Evolutionary conservation across 495 filamentous ascomycete species (phyloP).

Genomic region (Aspergillus biplanus): DNA sequence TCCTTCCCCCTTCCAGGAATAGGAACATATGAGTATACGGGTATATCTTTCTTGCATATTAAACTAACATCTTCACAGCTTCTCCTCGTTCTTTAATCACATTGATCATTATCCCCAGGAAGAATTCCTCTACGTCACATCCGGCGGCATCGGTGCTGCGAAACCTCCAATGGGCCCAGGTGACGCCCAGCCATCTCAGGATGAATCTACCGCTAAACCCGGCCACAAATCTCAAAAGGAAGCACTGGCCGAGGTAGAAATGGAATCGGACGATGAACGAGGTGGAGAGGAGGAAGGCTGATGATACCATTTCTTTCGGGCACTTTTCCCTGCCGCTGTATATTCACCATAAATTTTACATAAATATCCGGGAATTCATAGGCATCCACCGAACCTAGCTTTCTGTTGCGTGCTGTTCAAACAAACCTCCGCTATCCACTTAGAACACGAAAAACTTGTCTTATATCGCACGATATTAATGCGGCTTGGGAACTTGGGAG

Average conservation of each 20-base stretch:
- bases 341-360: too few species aligned
- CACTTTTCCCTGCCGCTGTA: background rate
- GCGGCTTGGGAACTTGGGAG: too few species aligned
- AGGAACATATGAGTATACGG: too few species aligned
- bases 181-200: background rate
- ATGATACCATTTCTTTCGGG: background rate
- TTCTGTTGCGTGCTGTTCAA: too few species aligned
- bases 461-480: too few species aligned
- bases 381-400: too few species aligned
- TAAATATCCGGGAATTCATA: too few species aligned
- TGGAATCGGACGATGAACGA: conserved; percentile 35
- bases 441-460: too few species aligned
- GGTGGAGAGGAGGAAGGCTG: conserved; percentile 19
- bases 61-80: conserved; percentile 47
- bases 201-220: conserved; percentile 1
- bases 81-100: conserved; percentile 81
- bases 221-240: conserved; percentile 31
- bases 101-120: conserved; percentile 74
- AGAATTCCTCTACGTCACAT: conserved; percentile 78
- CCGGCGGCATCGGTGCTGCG: conserved; percentile 62
- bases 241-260: conserved; percentile 39
- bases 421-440: too few species aligned
- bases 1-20: background rate
- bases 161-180: conserved; percentile 29
- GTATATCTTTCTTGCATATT: too few species aligned